Base-by-base conservation (phyloP, 1,284 basidiomycete species). In the Xerocomus amazonicus region DNA sequence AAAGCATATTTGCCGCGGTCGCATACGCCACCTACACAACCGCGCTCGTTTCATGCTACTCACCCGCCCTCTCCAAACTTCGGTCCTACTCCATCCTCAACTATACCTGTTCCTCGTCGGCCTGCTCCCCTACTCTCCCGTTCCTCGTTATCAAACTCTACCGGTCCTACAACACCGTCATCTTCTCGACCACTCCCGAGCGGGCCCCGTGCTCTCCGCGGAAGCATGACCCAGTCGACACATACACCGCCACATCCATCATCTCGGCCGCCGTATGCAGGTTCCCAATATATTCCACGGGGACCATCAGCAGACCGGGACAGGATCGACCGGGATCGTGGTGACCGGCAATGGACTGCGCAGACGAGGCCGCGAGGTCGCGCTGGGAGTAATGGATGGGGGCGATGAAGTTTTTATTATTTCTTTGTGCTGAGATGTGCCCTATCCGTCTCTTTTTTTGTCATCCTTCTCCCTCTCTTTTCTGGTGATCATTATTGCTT, bases 191-290 rank as follows among this genome's bases (percentile, higher is more conserved):
- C 73, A 19, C 66, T 75, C 13, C 80, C 80, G 2, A 78, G 73
- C 36, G 79, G 73, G 0, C 80, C 80, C 0, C 73, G 78, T 19
- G 80, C 80, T n/a, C 57, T 81, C 14, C 66, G 79, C 36, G 66
- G 67, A 14, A 53, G 60, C 28, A 57, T 60, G 52, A 60, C 45
- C 45, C 59, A 61, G 43, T 50, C 60, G 4, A 56, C 58, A 12
- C 60, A 62, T 23, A 42, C 59, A n/a, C 48, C 58, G 12, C 37
- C 58, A 3, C 67, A 63, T 38, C 29, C 48, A 27, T 29, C 67
- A 1, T n/a, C 53, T 36, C 59, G 62, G 6, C 56, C 66, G 35
- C 48, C 63, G 7, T 62, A 64, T 6, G n/a, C 43, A 1, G 50
- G 60, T 17, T 59, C 65, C 26, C 61, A 58, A 37, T 62, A 59